Evolutionary conservation across 192 early-diverging fungal species (phyloP), one percentile per base, ranked within the genome.

Genomic region (Paraglomus brasilianum): DNA sequence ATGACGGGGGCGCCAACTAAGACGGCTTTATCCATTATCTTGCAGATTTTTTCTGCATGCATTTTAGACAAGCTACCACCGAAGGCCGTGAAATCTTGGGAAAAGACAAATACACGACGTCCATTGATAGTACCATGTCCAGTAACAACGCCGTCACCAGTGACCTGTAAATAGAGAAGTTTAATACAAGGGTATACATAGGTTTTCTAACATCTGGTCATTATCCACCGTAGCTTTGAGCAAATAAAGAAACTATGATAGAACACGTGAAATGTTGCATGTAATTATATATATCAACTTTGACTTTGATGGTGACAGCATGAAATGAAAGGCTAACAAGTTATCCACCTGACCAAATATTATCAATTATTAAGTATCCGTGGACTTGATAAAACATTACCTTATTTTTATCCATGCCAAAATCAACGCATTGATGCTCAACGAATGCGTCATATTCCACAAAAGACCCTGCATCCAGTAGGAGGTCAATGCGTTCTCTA

Each of bases 81-180:
- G 75, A 87, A 95, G 11, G 90, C 89, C 10, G 96, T 98, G 61
- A 95, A 95, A 56, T 98, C 96, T 75, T 98, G 95, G 30, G 88
- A 90, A 76, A 93, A 98, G 10, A 96, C 79, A 80, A 90, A 98
- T 19, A 95, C 89, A 5, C 89, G 86, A 19, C 96, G 89, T 8
- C 92, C 92, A 73, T 94, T 92, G 74, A 98, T 86, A 39, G 93
- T 95, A 50, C 96, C 94, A 78, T 94, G 92, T 13, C 96, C 96
- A 5, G 96, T 98, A 22, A 98, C 92, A 14, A 98, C 95, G 69
- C 94, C 93, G 76, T 98, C 96, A 49, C 96, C 95, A 9, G 91
- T 89, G 44, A 93, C 92, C 82, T 89, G 50, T 15, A 14, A 24
- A 59, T n/a, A 39, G 9, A 46, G 41, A 41, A 42, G 40, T 42